A percentile compares a stretch with the other conserved stretches of the same genome.
These are phyloP conservation scores for Russula virescens DNA, from an alignment of 768 basidiomycete species.

Conservation along the genomic window DNA sequence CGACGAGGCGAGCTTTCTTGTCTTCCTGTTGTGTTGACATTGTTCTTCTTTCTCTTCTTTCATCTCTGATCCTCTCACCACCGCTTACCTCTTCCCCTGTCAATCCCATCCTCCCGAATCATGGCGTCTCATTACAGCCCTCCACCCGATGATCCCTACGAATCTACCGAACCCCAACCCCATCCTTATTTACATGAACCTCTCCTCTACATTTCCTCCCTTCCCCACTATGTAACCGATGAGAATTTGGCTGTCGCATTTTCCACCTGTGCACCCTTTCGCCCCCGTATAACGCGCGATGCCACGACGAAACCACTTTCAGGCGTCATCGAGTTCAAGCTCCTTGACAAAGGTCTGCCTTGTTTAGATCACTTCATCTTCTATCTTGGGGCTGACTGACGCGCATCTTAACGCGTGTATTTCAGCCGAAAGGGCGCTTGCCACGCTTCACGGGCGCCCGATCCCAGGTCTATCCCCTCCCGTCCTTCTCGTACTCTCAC, in stretches of 20 bases:
- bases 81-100: not conserved
- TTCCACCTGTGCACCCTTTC: conserved; percentile 71
- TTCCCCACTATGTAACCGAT: conserved; percentile 69
- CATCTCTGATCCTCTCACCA: not conserved
- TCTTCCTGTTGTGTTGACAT: not conserved
- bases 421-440: conserved; percentile 83
- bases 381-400: not conserved
- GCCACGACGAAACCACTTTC: conserved; percentile 44
- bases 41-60: not conserved
- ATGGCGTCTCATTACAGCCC: conserved; percentile 23
- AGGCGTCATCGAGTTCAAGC: conserved; percentile 82
- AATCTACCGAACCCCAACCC: conserved; percentile 34
- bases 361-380: conserved; percentile 6
- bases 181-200: conserved; percentile 87
- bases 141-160: conserved; percentile 17
- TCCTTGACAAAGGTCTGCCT: conserved; percentile 62
- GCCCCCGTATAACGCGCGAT: conserved; percentile 70
- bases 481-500: conserved; percentile 64
- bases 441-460: conserved; percentile 72
- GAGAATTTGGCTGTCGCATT: conserved; percentile 72
- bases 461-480: conserved; percentile 56
- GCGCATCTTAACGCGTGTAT: conserved; percentile 20
- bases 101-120: not conserved
- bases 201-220: conserved; percentile 70
- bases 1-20: not conserved